Conservation (phyloP, 2,329 filamentous ascomycete species). For the Alternaria hordeiaustralica region DNA sequence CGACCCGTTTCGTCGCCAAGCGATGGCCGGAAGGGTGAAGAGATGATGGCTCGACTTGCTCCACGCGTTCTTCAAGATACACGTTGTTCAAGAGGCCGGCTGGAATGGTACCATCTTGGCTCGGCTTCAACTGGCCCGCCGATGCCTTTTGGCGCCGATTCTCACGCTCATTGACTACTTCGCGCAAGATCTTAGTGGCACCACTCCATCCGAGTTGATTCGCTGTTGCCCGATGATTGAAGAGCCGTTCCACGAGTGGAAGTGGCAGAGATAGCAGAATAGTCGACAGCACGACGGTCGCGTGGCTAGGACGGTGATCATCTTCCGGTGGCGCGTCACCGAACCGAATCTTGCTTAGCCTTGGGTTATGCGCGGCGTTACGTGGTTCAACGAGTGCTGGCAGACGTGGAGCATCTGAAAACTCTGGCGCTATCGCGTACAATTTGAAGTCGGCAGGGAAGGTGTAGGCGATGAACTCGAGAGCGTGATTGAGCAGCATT, state of each 20-base stretch:
- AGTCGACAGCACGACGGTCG: slow-evolving; percentile 65
- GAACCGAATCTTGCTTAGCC: slow-evolving; percentile 71
- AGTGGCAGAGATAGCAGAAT: slow-evolving; percentile 75
- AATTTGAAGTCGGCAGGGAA: slow-evolving; percentile 68
- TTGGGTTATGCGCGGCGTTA: slow-evolving; percentile 55
- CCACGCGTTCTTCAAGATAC: slow-evolving; percentile 40
- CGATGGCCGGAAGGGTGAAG: slow-evolving; percentile 48
- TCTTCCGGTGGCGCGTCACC: slow-evolving; percentile 66
- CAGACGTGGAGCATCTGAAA: slow-evolving; percentile 57
- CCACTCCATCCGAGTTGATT: slow-evolving; percentile 49
- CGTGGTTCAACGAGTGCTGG: slow-evolving; percentile 48
- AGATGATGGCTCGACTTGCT: slow-evolving; percentile 46
- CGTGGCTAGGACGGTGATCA: slow-evolving; percentile 45
- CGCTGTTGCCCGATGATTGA: slow-evolving; percentile 67
- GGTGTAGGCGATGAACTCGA: slow-evolving; percentile 66
- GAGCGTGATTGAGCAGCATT: slow-evolving; percentile 61
- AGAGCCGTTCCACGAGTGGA: slow-evolving; percentile 67
- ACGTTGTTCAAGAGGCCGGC: slow-evolving; percentile 36
- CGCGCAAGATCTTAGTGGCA: slow-evolving; percentile 50
- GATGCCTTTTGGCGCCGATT: slow-evolving; percentile 44
- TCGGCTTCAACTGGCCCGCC: slow-evolving; percentile 32
- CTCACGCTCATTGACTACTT: slow-evolving; percentile 54
- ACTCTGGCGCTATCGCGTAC: slow-evolving; percentile 57
- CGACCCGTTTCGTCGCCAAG: slow-evolving; percentile 28
- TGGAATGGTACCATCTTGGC: slow-evolving; percentile 21